These are phyloP conservation scores for Antitrichia curtipendula DNA, from an alignment of 225 moss, liverwort and hornwort genomes.

Conservation along the genomic window DNA sequence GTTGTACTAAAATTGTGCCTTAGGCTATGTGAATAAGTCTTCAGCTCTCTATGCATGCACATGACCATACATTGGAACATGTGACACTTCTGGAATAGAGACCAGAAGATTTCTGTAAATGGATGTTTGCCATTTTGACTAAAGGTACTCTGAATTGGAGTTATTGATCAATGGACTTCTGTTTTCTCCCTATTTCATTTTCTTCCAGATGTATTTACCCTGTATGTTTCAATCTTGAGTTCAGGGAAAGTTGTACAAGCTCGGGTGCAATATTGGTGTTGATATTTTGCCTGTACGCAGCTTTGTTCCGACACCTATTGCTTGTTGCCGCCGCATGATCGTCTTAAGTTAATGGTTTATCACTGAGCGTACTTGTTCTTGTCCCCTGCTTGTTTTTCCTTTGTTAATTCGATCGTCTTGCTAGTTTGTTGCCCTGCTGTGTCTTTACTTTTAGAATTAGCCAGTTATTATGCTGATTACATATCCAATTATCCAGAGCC, in stretches of 20 bases:
- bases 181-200: not conserved
- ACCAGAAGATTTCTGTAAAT: conserved; percentile 13
- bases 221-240: not conserved
- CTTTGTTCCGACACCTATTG: not conserved
- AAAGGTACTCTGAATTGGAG: conserved; percentile 24
- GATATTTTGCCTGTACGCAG: not conserved
- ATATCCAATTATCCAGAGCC: not conserved
- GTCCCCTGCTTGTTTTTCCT: not conserved
- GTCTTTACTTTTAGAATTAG: not conserved
- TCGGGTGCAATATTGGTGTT: not conserved
- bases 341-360: not conserved
- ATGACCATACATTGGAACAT: not conserved
- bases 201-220: not conserved
- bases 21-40: conserved; percentile 42
- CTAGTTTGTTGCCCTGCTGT: not conserved
- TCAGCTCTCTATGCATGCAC: conserved; percentile 20
- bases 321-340: not conserved
- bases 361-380: not conserved
- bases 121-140: conserved; percentile 20
- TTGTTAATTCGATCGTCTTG: not conserved
- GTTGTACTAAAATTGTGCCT: conserved; percentile 45
- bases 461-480: not conserved
- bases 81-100: not conserved
- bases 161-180: not conserved
- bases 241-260: too few relatives aligned